phyloP scores from a whole-genome alignment of 345 rosid genomes.

The Eucalyptus curtisii region DNA sequence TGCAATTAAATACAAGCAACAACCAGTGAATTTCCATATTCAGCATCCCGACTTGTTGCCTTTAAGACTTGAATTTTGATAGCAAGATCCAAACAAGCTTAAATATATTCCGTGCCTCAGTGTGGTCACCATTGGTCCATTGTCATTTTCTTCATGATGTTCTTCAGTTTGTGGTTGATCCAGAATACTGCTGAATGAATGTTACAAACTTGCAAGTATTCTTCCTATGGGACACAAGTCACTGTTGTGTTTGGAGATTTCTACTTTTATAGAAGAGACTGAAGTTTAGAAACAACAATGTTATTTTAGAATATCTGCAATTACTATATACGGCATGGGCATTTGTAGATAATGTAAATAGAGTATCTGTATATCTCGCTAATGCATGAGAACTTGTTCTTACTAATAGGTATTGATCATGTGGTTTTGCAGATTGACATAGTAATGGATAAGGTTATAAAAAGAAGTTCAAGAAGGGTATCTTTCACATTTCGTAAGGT shows the following conservation, averaged over 20 bases:
- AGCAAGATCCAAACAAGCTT: not conserved
- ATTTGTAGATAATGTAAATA: not conserved
- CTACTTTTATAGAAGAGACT: not conserved
- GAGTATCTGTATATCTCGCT: not conserved
- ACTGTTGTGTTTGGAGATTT: not conserved
- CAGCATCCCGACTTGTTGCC: not conserved
- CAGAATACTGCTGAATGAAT: not conserved
- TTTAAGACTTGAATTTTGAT: not conserved
- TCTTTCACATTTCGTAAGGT: conserved; percentile 95
- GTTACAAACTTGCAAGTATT: not conserved
- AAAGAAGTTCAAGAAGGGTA: conserved; percentile 68
- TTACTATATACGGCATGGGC: not conserved
- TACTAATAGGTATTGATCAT: not conserved
- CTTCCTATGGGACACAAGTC: not conserved
- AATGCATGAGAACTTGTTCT: not conserved
- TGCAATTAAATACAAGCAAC: not conserved
- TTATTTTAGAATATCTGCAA: not conserved
- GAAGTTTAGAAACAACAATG: not conserved
- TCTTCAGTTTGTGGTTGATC: not conserved
- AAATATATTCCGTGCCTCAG: not conserved
- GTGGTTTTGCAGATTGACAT: conserved; percentile 49
- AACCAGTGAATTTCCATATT: not conserved
- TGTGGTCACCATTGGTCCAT: not conserved
- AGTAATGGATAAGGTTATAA: conserved; percentile 54
- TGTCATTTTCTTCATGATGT: not conserved